phyloP scores from a whole-genome alignment of 2,329 filamentous ascomycete species.

The Ceratocystis papillata region DNA sequence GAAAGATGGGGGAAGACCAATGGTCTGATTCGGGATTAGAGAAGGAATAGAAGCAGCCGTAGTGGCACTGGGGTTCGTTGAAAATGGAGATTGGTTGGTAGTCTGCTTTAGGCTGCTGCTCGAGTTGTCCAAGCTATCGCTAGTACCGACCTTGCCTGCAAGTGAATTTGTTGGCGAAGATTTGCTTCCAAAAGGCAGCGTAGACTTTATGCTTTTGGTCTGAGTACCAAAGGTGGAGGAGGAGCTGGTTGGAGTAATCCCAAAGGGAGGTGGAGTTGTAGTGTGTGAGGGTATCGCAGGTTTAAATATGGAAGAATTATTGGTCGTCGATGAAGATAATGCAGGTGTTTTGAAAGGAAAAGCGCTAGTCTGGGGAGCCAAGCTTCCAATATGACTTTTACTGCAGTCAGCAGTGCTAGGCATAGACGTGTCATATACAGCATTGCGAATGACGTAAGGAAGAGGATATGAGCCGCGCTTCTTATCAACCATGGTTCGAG shows the following conservation, averaged over 20 bases:
- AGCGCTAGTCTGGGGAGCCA: not conserved
- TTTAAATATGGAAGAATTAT: not conserved
- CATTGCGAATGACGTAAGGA: conserved; percentile 46
- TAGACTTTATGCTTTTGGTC: not conserved
- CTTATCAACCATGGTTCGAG: conserved; percentile 45
- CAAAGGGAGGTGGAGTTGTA: not conserved
- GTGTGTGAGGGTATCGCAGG: not conserved
- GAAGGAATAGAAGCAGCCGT: not conserved
- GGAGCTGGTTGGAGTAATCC: not conserved
- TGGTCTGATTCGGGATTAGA: not conserved
- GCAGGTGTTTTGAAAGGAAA: not conserved
- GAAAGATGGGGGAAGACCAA: not conserved
- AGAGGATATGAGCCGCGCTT: conserved; percentile 46
- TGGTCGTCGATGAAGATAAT: not conserved
- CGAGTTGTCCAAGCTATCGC: no score
- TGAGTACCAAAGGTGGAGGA: not conserved
- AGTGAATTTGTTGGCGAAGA: not conserved
- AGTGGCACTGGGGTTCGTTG: not conserved
- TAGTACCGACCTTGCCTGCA: not conserved
- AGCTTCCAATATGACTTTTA: not conserved
- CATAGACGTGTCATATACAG: conserved; percentile 37
- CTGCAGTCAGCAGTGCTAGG: conserved; percentile 3
- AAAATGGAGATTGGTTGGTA: not conserved
- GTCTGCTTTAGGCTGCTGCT: no score
- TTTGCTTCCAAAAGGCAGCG: no score